A percentile compares a stretch with the other conserved stretches of the same genome.
These are phyloP conservation scores for bread wheat (Triticum aestivum) DNA, from an alignment of 176 grass and related monocot species.

Conservation along the genomic window DNA sequence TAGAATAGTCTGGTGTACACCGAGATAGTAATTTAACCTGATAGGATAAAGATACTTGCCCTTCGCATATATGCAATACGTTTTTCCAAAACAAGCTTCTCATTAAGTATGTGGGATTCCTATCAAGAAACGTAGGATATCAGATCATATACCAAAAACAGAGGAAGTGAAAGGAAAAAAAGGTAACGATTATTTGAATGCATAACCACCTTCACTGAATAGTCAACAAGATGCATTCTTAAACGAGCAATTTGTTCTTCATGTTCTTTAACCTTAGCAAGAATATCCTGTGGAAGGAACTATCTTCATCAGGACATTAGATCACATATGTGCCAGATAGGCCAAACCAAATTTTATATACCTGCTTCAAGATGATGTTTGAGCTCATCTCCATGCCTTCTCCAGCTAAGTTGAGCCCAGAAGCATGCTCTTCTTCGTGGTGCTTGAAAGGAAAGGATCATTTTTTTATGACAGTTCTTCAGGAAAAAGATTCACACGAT, in stretches of 20 bases:
- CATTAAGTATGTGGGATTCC: conserved; percentile 87
- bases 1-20: neutral
- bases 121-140: conserved; percentile 29
- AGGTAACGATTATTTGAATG: neutral
- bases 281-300: conserved; percentile 62
- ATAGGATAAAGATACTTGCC: conserved; percentile 45
- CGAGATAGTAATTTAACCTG: neutral
- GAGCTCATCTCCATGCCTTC: conserved; percentile 45
- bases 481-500: neutral
- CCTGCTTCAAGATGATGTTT: conserved; percentile 74
- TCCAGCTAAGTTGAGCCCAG: conserved; percentile 43
- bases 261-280: conserved; percentile 68
- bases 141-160: conserved; percentile 19
- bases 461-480: neutral
- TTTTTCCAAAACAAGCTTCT: conserved; percentile 84
- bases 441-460: conserved; percentile 45
- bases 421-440: conserved; percentile 56
- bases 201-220: conserved; percentile 68
- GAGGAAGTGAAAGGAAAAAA: neutral
- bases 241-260: conserved; percentile 87
- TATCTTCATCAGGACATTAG: conserved; percentile 10
- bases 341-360: conserved; percentile 34
- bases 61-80: conserved; percentile 89
- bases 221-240: conserved; percentile 74
- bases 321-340: neutral